A percentile compares a stretch with the other conserved stretches of the same genome.
phyloP scores from a whole-genome alignment of 2,329 filamentous ascomycete species.

The Trichoderma arundinaceum region DNA sequence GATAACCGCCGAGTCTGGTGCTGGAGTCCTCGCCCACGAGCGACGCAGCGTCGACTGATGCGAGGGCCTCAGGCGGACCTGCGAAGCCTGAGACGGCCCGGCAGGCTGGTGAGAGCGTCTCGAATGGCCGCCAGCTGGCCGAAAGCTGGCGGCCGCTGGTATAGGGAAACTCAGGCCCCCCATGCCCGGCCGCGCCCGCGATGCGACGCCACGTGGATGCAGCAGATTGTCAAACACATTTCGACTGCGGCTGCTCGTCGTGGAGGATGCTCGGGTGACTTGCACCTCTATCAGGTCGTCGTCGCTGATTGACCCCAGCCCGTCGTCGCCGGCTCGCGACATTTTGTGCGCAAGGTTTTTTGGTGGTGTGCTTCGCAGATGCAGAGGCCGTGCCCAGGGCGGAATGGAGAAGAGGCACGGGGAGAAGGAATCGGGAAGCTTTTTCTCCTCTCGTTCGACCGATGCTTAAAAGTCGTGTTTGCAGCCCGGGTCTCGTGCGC shows the following conservation, averaged over 20 bases:
- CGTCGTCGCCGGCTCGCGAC: slow-evolving; percentile 32
- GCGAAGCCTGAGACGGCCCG: background rate
- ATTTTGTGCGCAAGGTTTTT: slow-evolving; percentile 25
- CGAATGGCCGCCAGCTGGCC: background rate
- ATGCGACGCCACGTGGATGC: slow-evolving; percentile 14
- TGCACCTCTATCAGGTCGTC: slow-evolving; percentile 47
- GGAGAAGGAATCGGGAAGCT: too few relatives aligned
- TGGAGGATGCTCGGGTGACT: slow-evolving; percentile 31
- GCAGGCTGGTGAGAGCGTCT: slow-evolving; percentile 5
- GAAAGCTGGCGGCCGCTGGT: slow-evolving; percentile 6
- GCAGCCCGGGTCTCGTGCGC: too few relatives aligned
- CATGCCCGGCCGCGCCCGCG: slow-evolving; percentile 14
- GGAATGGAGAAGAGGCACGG: background rate
- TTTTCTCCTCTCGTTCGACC: too few relatives aligned
- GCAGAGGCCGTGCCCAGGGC: background rate
- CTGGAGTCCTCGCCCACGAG: background rate
- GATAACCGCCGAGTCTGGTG: slow-evolving; percentile 47
- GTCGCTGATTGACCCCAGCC: slow-evolving; percentile 34
- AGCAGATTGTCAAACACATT: slow-evolving; percentile 31
- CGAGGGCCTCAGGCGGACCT: slow-evolving; percentile 18
- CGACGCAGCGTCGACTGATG: background rate
- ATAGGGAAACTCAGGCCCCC: background rate
- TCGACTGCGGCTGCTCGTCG: slow-evolving; percentile 1
- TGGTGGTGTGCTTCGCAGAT: background rate
- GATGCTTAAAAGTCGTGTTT: too few relatives aligned